Base-by-base conservation (phyloP, 176 grass and related monocot species). In the Raddia guianensis region DNA sequence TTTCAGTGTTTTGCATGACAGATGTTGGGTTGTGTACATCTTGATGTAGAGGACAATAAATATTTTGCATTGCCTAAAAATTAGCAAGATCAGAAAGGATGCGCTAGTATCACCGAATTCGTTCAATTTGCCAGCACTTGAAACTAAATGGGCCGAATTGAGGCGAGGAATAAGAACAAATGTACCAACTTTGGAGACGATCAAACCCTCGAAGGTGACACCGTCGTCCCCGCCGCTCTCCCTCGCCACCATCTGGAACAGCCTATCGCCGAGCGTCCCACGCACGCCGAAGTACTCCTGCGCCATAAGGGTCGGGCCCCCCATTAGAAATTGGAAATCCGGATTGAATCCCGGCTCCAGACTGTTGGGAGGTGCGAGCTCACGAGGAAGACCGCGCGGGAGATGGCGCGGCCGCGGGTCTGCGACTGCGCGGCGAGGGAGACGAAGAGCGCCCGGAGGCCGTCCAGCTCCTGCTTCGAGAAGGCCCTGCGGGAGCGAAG, bases 381-480 rank as follows among this genome's bases (percentile, higher is more conserved):
- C n/a, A 98, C 95, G 78, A 89, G 86, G 83, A 98, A 98, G 55
- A 91, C 90, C 56, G 85, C 50, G 48, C 75, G 88, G 32, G 90
- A 91, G 78, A 98, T 64, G 83, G 84, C 89, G 49, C 88, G 83
- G 66, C 84, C 77, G 50, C 76, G 15, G 85, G 74, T 89, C 57
- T 87, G 83, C 20, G 92, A 98, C 78, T 89, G 90, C 33, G 80
- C 83, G 0, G 92, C 78, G 34, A 98, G 88, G 12, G 95, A 94
- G 78, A 56, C 32, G 71, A 98, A 94, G 10, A 89, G 75, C 33
- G 66, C 86, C 63, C 86, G 85, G 69, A 94, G 86, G 75, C 71
- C 84, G 66, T 93, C 92, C 70, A 98, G 64, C 80, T 92, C 92
- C 87, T 98, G 92, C 65, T 89, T 87, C 18, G 95, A 80, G 77